Percentiles rank a stretch among this genome's conserved stretches.
phyloP scores from a whole-genome alignment of 164 flowering plant genomes.

The Magnolia officinalis region DNA sequence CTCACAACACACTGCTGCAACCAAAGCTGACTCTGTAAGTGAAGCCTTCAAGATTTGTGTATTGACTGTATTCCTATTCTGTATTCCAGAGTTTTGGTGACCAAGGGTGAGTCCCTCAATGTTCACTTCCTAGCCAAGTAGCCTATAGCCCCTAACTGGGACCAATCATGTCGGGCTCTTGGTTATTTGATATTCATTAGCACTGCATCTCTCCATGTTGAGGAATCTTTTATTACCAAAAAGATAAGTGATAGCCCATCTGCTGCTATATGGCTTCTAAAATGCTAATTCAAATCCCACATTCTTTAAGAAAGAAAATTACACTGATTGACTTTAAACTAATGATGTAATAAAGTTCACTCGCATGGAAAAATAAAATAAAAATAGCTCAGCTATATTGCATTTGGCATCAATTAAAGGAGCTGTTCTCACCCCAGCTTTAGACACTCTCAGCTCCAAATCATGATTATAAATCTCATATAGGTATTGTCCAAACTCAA shows the following conservation, averaged over 20 bases:
- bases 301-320: background rate
- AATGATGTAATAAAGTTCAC: conserved; percentile 1
- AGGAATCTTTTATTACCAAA: background rate
- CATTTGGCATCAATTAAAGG: background rate
- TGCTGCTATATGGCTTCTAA: background rate
- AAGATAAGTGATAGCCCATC: background rate
- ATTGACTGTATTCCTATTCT: too few species aligned
- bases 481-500: conserved; percentile 83
- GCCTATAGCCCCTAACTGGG: background rate
- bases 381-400: background rate
- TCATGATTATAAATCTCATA: conserved; percentile 96
- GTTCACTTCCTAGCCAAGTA: background rate
- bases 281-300: background rate
- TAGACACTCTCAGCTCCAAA: conserved; percentile 86
- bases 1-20: too few species aligned
- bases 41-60: too few species aligned
- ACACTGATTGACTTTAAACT: background rate
- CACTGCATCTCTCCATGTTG: background rate
- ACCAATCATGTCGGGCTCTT: background rate
- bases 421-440: conserved; percentile 78
- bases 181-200: background rate
- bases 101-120: too few species aligned
- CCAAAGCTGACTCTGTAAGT: too few species aligned
- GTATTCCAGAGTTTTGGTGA: too few species aligned
- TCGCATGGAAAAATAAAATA: background rate